phyloP scores from a whole-genome alignment of 1,284 basidiomycete species.

The Farysia itapuensis region DNA sequence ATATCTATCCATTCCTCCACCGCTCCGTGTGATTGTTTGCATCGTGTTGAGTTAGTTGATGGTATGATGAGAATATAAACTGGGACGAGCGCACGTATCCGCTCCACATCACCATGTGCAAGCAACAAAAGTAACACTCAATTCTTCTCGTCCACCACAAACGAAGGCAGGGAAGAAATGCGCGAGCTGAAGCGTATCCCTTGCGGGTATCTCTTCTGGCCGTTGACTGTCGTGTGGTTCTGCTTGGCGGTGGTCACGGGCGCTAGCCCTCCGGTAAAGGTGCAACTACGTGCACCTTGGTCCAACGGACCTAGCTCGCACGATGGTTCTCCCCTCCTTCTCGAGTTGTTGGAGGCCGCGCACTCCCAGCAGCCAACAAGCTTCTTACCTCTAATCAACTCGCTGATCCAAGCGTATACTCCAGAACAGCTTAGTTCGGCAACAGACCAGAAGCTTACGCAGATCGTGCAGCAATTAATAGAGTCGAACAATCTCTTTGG shows the following conservation, averaged over 20 bases:
- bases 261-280: conserved; percentile 70
- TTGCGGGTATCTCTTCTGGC: too few species aligned
- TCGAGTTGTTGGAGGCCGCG: conserved; percentile 77
- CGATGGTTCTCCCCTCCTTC: conserved; percentile 60
- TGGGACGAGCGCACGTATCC: too few species aligned
- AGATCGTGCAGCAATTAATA: conserved; percentile 8
- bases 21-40: too few species aligned
- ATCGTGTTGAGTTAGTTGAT: too few species aligned
- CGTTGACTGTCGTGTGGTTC: too few species aligned
- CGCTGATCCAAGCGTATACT: conserved; percentile 11
- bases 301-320: conserved; percentile 61
- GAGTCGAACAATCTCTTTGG: conserved; percentile 5
- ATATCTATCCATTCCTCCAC: too few species aligned
- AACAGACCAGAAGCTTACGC: conserved; percentile 11
- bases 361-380: conserved; percentile 21
- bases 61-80: too few species aligned
- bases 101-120: too few species aligned
- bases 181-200: too few species aligned
- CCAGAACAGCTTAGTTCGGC: conserved; percentile 4
- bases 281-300: conserved; percentile 80
- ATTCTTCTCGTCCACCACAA: too few species aligned
- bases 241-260: background rate
- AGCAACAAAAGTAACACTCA: too few species aligned
- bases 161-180: too few species aligned
- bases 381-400: conserved; percentile 39